phyloP scores from a whole-genome alignment of 345 rosid genomes.

The Eucalyptus tenuipes region DNA sequence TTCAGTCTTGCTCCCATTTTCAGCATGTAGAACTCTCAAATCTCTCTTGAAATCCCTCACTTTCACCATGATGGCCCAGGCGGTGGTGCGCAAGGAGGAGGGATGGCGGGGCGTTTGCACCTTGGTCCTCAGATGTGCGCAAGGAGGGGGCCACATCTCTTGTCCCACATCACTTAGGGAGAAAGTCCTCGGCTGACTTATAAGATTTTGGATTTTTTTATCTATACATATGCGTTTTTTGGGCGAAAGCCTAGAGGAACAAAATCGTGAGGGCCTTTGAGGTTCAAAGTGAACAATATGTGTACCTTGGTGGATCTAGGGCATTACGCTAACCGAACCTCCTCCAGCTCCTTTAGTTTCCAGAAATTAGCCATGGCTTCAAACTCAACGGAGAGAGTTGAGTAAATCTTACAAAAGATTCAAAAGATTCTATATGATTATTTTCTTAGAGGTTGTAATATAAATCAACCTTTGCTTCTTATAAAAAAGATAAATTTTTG shows the following conservation, averaged over 20 bases:
- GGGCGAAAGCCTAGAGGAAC: fast-evolving
- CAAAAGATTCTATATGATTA: background rate
- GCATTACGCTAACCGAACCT: background rate
- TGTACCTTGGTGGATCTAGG: too few species aligned
- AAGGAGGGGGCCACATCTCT: too few species aligned
- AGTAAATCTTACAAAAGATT: background rate
- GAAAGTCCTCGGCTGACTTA: fast-evolving
- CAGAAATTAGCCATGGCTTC: background rate
- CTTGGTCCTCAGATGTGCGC: fast-evolving
- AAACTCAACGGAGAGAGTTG: background rate
- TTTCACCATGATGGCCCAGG: background rate
- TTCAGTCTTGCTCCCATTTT: background rate
- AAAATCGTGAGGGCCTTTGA: fast-evolving
- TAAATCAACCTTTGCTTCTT: background rate
- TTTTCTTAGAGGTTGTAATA: background rate
- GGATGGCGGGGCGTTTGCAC: fast-evolving
- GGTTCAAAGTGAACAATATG: too few species aligned
- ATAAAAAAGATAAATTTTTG: background rate
- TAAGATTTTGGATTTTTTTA: fast-evolving
- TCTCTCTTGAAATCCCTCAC: background rate
- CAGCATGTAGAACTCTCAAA: too few species aligned
- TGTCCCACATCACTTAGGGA: fast-evolving
- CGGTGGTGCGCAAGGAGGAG: fast-evolving
- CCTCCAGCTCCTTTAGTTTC: background rate
- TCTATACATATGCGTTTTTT: fast-evolving